Evolutionary conservation across 257 asterid genomes (phyloP), one percentile per base, ranked within the genome.

Genomic region (Primulina eburnea): DNA sequence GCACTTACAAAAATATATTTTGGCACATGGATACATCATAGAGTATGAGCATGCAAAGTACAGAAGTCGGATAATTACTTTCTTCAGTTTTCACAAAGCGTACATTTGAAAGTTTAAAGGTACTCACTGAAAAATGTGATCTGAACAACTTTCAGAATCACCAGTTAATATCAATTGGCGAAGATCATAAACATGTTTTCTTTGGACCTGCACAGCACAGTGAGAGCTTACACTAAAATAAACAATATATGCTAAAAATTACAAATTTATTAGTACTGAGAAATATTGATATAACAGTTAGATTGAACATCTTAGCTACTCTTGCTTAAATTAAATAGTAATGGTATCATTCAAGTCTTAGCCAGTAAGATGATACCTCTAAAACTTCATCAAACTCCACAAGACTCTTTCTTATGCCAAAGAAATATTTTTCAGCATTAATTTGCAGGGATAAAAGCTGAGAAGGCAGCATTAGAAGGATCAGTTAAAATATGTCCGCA

Each of bases 341-440:
- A 43, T 12, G 17, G 53, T 0, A 43, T 10, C 5, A 43, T 43
- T 43, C n/a, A 43, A 43, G 53, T 43, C 53, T 43, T 43, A 43
- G n/a, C 53, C 53, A 11, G n/a, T 1, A 43, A 62, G 43, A 64
- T 40, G 64, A 50, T 89, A 93, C 99, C 99, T 94, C 99, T 75
- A 94, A 85, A 72, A 94, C 99, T 91, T 94, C 97, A 81, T 94
- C 99, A 43, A 94, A 94, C 84, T 94, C 99, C 59, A 91, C 95
- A 20, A 94, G 97, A 80, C 87, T 89, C 91, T 91, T 94, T 75
- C 99, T 84, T 70, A 94, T 88, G 62, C 89, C 88, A 73, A 94
- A 94, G 86, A 85, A 91, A 80, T 82, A 88, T 67, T 91, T 94
- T 80, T 94, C 99, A 56, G 92, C 96, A 78, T 88, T 94, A 78